These are phyloP conservation scores for Galerina marginata DNA, from an alignment of 768 basidiomycete genomes.

Conservation along the genomic window DNA sequence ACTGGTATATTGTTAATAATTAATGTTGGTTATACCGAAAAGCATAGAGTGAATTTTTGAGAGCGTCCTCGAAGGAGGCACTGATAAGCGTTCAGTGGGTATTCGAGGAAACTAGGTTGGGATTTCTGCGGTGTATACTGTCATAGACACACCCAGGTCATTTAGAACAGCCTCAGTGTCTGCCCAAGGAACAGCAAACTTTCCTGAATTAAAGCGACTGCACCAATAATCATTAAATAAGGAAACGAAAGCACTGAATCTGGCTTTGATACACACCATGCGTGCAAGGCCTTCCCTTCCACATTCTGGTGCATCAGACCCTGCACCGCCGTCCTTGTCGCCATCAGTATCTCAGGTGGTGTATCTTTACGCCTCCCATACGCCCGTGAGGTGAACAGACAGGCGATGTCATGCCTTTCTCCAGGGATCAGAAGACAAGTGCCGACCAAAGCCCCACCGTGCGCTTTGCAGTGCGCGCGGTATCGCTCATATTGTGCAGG, in stretches of 20 bases:
- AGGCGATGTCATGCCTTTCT: slow-evolving; percentile 41
- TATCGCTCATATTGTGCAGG: slow-evolving; percentile 41
- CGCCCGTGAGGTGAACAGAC: slow-evolving; percentile 46
- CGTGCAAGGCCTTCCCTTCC: slow-evolving; percentile 38
- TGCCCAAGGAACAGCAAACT: slow-evolving; percentile 49
- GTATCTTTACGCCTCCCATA: slow-evolving; percentile 44
- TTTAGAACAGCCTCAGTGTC: slow-evolving; percentile 40
- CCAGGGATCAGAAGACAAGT: slow-evolving; percentile 44
- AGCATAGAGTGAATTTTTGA: background rate
- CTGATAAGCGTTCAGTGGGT: background rate
- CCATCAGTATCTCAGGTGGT: slow-evolving; percentile 40
- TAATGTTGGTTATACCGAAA: slow-evolving; percentile 11
- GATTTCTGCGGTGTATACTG: slow-evolving; percentile 34
- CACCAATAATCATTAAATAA: background rate
- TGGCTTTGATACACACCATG: slow-evolving; percentile 38
- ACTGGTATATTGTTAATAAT: slow-evolving; percentile 30
- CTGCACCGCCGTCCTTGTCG: slow-evolving; percentile 37
- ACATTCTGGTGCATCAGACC: slow-evolving; percentile 41
- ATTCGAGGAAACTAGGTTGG: background rate
- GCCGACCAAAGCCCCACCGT: slow-evolving; percentile 36
- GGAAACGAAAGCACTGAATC: background rate
- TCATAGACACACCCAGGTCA: slow-evolving; percentile 37
- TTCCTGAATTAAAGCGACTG: slow-evolving; percentile 50
- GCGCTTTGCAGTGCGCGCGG: slow-evolving; percentile 34
- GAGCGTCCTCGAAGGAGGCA: too few relatives aligned